Evolutionary conservation across 164 flowering plant genomes (phyloP).

Genomic region (Chimonanthus praecox): DNA sequence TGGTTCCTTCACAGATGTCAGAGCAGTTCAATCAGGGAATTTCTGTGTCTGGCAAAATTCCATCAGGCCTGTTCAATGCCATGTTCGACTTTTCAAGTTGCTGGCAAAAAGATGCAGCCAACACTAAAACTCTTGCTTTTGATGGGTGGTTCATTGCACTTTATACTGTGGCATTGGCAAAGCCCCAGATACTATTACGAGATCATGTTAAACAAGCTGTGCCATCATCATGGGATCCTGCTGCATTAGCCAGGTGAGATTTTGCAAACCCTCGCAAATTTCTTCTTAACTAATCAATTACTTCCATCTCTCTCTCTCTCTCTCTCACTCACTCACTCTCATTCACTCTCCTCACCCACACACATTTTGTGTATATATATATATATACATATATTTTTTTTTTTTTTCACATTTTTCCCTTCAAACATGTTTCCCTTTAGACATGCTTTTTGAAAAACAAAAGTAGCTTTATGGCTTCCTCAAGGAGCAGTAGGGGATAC

Average conservation of each 20-base stretch:
- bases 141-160: constrained; percentile 90
- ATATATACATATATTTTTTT: too few relatives aligned
- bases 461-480: too few relatives aligned
- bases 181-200: constrained; percentile 67
- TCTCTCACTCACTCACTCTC: too few relatives aligned
- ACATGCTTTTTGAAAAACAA: too few relatives aligned
- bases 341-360: too few relatives aligned
- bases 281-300: background rate
- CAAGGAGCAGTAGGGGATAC: too few relatives aligned
- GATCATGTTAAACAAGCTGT: constrained; percentile 87
- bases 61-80: constrained; percentile 81
- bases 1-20: constrained; percentile 58
- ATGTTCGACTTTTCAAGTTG: constrained; percentile 83
- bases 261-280: background rate
- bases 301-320: too few relatives aligned
- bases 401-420: too few relatives aligned
- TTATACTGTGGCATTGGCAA: constrained; percentile 75
- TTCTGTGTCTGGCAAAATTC: constrained; percentile 83
- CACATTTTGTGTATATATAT: too few relatives aligned
- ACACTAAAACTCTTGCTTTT: constrained; percentile 84
- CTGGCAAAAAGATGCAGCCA: constrained; percentile 98
- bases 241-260: constrained; percentile 78
- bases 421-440: too few relatives aligned
- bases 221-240: constrained; percentile 96
- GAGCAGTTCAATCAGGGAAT: constrained; percentile 94